phyloP scores from a whole-genome alignment of 2,329 filamentous ascomycete genomes.

The Ceratocystiopsis minuta region DNA sequence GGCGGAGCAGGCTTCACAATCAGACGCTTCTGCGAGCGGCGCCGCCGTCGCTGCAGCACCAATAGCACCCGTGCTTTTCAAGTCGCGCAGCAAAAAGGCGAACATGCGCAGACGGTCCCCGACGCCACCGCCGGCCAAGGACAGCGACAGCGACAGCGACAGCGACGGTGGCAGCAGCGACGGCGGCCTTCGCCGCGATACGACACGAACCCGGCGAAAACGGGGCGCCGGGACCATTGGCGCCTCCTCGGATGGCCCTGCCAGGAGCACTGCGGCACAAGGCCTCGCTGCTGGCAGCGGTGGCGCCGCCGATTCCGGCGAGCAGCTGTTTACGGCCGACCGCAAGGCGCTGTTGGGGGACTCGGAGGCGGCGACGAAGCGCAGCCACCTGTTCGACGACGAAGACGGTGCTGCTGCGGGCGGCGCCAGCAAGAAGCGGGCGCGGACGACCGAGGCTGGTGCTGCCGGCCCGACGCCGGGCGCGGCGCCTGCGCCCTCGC shows the following conservation, averaged over 20 bases:
- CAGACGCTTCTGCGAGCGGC: neutral
- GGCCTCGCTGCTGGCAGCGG: too few species aligned
- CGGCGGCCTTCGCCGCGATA: slow-evolving; percentile 36
- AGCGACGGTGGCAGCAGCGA: slow-evolving; percentile 41
- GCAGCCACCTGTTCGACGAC: slow-evolving; percentile 39
- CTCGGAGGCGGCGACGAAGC: slow-evolving; percentile 79
- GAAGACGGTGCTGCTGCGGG: neutral
- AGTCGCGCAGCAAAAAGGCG: slow-evolving; percentile 68
- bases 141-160: slow-evolving; percentile 35
- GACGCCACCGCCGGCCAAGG: slow-evolving; percentile 52
- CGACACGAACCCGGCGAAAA: slow-evolving; percentile 58
- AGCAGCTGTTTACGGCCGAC: slow-evolving; percentile 33
- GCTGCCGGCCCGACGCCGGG: neutral
- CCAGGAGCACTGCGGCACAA: neutral
- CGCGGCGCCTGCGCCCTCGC: neutral
- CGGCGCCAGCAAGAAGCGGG: neutral
- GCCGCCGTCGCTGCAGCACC: slow-evolving; percentile 13
- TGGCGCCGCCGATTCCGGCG: too few species aligned
- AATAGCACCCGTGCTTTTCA: slow-evolving; percentile 45
- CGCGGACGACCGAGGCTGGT: neutral
- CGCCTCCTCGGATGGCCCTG: slow-evolving; percentile 17
- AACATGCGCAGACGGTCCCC: slow-evolving; percentile 66
- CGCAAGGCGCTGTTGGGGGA: slow-evolving; percentile 42
- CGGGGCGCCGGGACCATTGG: slow-evolving; percentile 21
- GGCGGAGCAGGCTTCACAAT: too few species aligned